Base-by-base conservation (phyloP, 2,329 filamentous ascomycete genomes). In the Monosporascus sp. region DNA sequence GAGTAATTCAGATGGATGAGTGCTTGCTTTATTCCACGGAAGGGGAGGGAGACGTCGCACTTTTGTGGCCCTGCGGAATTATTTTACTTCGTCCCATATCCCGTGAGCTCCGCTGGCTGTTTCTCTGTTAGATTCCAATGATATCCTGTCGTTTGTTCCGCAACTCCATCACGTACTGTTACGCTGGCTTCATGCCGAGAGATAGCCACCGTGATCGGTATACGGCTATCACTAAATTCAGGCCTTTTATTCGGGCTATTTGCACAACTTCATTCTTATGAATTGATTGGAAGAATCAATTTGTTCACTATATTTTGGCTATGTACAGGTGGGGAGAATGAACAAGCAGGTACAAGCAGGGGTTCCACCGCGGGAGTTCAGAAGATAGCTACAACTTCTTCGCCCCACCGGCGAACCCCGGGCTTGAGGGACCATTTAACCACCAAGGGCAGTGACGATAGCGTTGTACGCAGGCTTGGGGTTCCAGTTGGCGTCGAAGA, bases 401-500 rank as follows among this genome's bases (percentile, higher is more conserved):
- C 8, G 15, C 27, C 11, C 27, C 35, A 2, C 7, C 9, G 36
- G 24, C 38, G 7, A 51, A 14, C 27, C 9, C 15, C 31, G 7
- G 27, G 24, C 8, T 17, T 11, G 18, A 51, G 22, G 15, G 35
- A 24, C 25, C n/a, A 11, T 20, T 27, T 47, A 20, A 25, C 24
- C 31, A 51, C 66, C 62, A 51, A 75, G 60, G 24, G 68, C 69
- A 47, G 65, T 62, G 52, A 72, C 72, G 25, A 78, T 67, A 46
- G 77, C 74, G 48, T 67, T 76, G 62, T 82, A 82, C 1, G 76
- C 76, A 1, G 74, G 58, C 72, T 82, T 82, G 44, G 78, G 73
- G 57, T 70, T 67, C 62, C 72, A 83, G 65, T 68, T 75, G 60
- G 65, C 60, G 67, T 83, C 78, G 59, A 80, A 83, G 14, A 84